These are phyloP conservation scores for Ophiostoma montium DNA, from an alignment of 2,329 filamentous ascomycete species.

Conservation along the genomic window DNA sequence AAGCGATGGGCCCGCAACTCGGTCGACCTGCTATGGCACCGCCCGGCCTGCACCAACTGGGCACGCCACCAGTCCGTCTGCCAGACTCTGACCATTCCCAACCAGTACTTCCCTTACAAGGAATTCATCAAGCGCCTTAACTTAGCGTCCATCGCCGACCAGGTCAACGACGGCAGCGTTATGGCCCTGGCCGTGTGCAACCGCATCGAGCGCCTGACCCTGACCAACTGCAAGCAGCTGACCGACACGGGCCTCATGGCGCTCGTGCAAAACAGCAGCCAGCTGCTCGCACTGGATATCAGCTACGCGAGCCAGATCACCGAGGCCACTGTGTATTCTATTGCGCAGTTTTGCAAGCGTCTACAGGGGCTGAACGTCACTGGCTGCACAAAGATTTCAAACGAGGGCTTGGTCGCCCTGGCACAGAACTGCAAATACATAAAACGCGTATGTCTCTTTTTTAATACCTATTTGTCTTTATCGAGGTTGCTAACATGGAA, in stretches of 20 bases:
- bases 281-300: constrained; percentile 79
- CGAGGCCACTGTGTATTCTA: constrained; percentile 60
- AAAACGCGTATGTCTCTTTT: too few relatives aligned
- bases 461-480: too few relatives aligned
- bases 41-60: constrained; percentile 83
- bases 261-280: constrained; percentile 64
- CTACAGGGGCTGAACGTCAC: constrained; percentile 91
- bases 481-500: background rate
- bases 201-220: constrained; percentile 77
- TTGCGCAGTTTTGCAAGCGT: constrained; percentile 69
- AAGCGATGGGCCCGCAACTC: constrained; percentile 86
- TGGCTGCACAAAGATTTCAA: constrained; percentile 69
- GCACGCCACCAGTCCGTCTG: constrained; percentile 68
- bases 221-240: constrained; percentile 77
- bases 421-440: constrained; percentile 74
- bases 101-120: constrained; percentile 79
- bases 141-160: constrained; percentile 60
- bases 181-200: constrained; percentile 72
- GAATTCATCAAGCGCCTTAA: constrained; percentile 89
- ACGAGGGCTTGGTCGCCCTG: constrained; percentile 68
- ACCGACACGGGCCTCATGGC: constrained; percentile 73
- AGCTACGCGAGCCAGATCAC: constrained; percentile 75
- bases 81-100: constrained; percentile 53
- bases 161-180: constrained; percentile 80
- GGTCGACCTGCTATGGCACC: constrained; percentile 88